Evolutionary conservation across 345 rosid genomes (phyloP), one percentile per base, ranked within the genome.

Genomic region (Eutrema yunnanense): DNA sequence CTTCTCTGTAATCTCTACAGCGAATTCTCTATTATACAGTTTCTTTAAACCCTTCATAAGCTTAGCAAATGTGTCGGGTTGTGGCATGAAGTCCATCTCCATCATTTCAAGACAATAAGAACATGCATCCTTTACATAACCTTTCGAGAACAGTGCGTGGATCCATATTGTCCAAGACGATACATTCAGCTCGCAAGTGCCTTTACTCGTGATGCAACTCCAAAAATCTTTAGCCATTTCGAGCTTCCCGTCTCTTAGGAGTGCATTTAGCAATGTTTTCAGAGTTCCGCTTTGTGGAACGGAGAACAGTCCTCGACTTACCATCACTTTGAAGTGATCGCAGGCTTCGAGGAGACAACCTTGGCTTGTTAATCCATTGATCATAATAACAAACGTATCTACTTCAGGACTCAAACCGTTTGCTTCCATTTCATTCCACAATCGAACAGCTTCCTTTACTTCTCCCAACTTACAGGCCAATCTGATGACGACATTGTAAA

Each of bases 131-230:
- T 92, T 92, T 67, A 87, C 92, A 73, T 86, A 85, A 54, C 96
- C 90, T 58, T 79, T 90, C 22, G 96, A 82, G 82, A 89, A 89
- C 75, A 95, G 80, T 8, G 90, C 86, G 53, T 95, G 99, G 67
- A 95, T 87, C 97, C 99, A 95, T 52, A 95, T 90, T 48, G 93
- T 95, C 97, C 97, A 95, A 1, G 84, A 82, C 79, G 69, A 78
- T 72, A 82, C 84, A 73, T 86, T 95, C 56, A 90, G 82, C 66
- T 88, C 92, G 47, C 93, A 86, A 6, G 41, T 4, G 43, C 89
- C 89, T 81, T 92, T 87, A 33, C 81, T 81, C 6, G 85, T 33
- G 32, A 95, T 83, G 71, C 85, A 85, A 75, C 79, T 78, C 99
- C 97, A 95, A 38, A 88, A 73, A 81, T 92, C 96, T 79, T 84